These are phyloP conservation scores for Aquanectria penicillioides DNA, from an alignment of 2,329 filamentous ascomycete species.

Conservation along the genomic window DNA sequence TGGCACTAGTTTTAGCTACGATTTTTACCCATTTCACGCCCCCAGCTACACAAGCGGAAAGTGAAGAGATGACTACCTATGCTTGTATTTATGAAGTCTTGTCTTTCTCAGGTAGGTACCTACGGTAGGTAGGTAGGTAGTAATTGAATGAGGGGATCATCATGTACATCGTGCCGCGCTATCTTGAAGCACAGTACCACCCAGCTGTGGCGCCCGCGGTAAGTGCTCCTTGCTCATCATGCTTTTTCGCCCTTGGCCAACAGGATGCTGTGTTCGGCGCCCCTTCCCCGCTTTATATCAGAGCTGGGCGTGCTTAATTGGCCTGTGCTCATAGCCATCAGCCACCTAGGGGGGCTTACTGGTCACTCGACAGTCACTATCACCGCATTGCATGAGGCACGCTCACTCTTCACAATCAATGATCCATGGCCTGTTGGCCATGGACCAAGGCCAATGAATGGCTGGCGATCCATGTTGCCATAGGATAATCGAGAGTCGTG, in stretches of 20 bases:
- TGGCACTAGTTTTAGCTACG: not conserved
- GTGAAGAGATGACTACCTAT: too few species aligned
- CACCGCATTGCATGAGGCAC: conserved; percentile 31
- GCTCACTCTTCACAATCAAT: conserved; percentile 21
- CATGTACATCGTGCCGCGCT: not conserved
- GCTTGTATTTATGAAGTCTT: not conserved
- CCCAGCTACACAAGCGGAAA: too few species aligned
- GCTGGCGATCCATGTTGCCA: conserved; percentile 1
- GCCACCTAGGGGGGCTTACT: conserved; percentile 18
- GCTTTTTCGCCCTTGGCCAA: conserved; percentile 32
- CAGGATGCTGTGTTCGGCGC: conserved; percentile 10
- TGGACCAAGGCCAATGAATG: conserved; percentile 13
- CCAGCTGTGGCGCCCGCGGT: conserved; percentile 27
- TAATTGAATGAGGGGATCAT: too few species aligned
- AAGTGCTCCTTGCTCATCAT: conserved; percentile 32
- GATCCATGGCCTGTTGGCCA: conserved; percentile 25
- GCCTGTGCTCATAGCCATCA: conserved; percentile 30
- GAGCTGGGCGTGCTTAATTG: conserved; percentile 23
- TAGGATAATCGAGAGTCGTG: not conserved
- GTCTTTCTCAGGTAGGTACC: not conserved
- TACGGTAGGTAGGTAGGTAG: not conserved
- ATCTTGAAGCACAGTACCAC: conserved; percentile 14
- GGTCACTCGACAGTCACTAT: conserved; percentile 35
- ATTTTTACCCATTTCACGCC: too few species aligned
- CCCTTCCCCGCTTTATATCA: conserved; percentile 34